Percentiles rank a stretch among this genome's conserved stretches.
Conservation (phyloP, 805 yeast species). For the Teunomyces cretensis region DNA sequence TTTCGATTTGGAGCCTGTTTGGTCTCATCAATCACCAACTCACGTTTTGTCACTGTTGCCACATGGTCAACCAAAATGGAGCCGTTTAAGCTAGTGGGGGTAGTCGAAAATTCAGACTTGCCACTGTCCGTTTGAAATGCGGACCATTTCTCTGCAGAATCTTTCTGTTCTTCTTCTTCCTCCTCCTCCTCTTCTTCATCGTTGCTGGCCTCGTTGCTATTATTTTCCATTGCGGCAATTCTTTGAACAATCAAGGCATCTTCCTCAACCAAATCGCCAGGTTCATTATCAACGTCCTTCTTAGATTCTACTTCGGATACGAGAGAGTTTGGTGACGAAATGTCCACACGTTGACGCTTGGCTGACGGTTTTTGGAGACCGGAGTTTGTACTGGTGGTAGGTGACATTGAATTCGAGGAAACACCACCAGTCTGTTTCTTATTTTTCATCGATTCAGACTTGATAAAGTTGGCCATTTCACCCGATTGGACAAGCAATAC, state of each 20-base stretch:
- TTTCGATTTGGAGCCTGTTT: neutral
- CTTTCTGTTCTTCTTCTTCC: neutral
- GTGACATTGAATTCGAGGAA: neutral
- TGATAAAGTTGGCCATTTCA: conserved; percentile 30
- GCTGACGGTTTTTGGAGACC: neutral
- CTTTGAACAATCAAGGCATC: conserved; percentile 25
- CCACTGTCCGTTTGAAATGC: too few relatives aligned
- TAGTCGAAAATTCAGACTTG: neutral
- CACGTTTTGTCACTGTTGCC: neutral
- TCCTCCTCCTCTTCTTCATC: conserved; percentile 8
- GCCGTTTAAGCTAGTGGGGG: conserved; percentile 1
- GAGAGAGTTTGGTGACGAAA: neutral
- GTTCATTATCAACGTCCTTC: conserved; percentile 13
- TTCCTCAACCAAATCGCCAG: conserved; percentile 21
- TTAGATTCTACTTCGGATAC: neutral
- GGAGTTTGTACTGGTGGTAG: neutral
- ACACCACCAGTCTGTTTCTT: conserved; percentile 5
- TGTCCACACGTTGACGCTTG: neutral
- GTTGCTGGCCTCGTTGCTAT: conserved; percentile 9
- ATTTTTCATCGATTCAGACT: conserved; percentile 14
- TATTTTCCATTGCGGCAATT: conserved; percentile 9
- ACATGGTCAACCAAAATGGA: neutral
- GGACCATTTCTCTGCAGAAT: neutral
- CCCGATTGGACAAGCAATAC: conserved; percentile 33
- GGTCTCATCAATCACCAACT: neutral